Conservation (phyloP, 768 basidiomycete species). For the Panus rudis region DNA sequence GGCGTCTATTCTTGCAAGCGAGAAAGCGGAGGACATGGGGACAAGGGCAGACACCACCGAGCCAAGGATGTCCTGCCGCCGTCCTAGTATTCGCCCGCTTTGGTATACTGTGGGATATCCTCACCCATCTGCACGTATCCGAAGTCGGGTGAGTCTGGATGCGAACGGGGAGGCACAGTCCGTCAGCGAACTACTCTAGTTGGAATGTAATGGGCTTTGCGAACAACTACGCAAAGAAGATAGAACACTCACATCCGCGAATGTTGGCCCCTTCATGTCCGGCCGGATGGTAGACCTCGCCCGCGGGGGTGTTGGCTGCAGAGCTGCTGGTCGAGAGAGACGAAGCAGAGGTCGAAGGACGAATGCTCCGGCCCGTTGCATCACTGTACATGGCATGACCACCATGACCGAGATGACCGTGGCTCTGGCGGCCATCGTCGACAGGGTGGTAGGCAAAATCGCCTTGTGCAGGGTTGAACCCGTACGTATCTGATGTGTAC, state of each 20-base stretch:
- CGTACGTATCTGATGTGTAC: conserved; percentile 62
- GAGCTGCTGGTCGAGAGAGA: conserved; percentile 74
- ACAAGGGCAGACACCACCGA: too few relatives aligned
- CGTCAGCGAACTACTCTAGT: conserved; percentile 7
- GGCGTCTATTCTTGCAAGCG: too few relatives aligned
- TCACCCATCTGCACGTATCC: conserved; percentile 80
- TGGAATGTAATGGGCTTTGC: conserved; percentile 4
- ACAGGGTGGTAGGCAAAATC: conserved; percentile 78
- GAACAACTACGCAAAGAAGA: conserved; percentile 8
- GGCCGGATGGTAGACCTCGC: conserved; percentile 45
- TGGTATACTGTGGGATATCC: conserved; percentile 41
- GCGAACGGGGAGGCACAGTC: conserved; percentile 31
- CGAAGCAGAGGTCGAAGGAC: conserved; percentile 74
- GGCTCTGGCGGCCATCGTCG: conserved; percentile 26
- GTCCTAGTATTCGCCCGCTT: background rate
- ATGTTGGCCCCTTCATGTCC: conserved; percentile 62
- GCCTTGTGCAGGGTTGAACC: conserved; percentile 56
- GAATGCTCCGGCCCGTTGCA: conserved; percentile 36
- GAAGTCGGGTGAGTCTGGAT: conserved; percentile 77
- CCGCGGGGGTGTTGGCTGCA: conserved; percentile 74
- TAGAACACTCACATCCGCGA: conserved; percentile 67
- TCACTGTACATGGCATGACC: conserved; percentile 19
- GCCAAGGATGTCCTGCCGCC: too few relatives aligned
- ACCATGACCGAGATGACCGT: conserved; percentile 15
- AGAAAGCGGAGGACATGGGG: too few relatives aligned